A percentile compares a stretch with the other conserved stretches of the same genome.
Conservation (phyloP, 1,284 basidiomycete genomes). For the Naganishia sp. region DNA sequence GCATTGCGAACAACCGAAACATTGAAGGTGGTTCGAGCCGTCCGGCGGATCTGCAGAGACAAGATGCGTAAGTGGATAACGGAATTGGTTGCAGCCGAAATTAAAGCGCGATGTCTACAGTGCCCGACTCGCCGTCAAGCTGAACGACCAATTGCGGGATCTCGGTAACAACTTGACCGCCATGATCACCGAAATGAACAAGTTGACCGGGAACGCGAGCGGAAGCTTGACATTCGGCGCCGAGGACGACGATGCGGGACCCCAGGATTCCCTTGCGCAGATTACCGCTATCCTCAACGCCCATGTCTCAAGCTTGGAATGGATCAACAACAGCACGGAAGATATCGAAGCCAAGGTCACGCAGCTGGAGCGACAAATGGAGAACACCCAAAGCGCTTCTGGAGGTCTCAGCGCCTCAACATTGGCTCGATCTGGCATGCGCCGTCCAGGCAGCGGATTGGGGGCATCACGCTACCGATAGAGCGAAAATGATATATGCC, state of each 20-base stretch:
- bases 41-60: slow-evolving; percentile 33
- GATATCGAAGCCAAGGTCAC: slow-evolving; percentile 28
- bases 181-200: slow-evolving; percentile 35
- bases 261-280: slow-evolving; percentile 29
- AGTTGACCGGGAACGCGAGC: slow-evolving; percentile 24
- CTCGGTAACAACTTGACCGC: slow-evolving; percentile 27
- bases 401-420: slow-evolving; percentile 6
- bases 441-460: slow-evolving; percentile 9
- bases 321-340: slow-evolving; percentile 32
- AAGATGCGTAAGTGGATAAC: slow-evolving; percentile 28
- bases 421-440: slow-evolving; percentile 19
- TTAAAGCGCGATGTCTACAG: slow-evolving; percentile 6
- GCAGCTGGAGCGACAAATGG: slow-evolving; percentile 28
- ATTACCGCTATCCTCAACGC: slow-evolving; percentile 33
- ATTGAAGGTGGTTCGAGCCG: slow-evolving; percentile 16
- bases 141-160: slow-evolving; percentile 31
- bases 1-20: slow-evolving; percentile 26
- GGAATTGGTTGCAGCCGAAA: background rate
- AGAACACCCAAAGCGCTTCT: slow-evolving; percentile 12
- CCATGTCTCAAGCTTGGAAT: slow-evolving; percentile 33
- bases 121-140: slow-evolving; percentile 24
- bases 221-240: slow-evolving; percentile 10
- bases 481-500: background rate
- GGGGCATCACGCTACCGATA: slow-evolving; percentile 25
- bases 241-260: slow-evolving; percentile 2